These are phyloP conservation scores for Onygenales sp. DNA, from an alignment of 2,329 filamentous ascomycete genomes.

Conservation along the genomic window DNA sequence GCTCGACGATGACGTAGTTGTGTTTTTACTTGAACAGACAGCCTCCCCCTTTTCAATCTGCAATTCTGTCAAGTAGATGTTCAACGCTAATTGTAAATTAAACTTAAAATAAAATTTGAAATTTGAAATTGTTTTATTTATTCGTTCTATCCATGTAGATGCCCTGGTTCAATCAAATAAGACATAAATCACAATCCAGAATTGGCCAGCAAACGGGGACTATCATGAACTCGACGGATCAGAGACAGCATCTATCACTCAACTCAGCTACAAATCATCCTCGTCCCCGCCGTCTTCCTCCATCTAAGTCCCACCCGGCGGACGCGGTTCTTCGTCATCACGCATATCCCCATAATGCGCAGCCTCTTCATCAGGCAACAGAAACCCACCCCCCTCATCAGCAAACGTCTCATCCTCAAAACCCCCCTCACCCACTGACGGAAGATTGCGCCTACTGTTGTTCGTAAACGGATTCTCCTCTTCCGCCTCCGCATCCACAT, in stretches of 20 bases:
- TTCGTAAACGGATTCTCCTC: slow-evolving; percentile 27
- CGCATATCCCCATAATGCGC: background rate
- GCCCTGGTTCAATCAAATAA: too few relatives aligned
- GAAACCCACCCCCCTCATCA: slow-evolving; percentile 21
- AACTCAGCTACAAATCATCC: slow-evolving; percentile 6
- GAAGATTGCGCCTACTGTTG: background rate
- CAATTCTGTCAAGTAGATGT: too few relatives aligned
- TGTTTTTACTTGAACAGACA: too few relatives aligned
- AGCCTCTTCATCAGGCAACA: slow-evolving; percentile 18
- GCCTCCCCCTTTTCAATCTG: too few relatives aligned
- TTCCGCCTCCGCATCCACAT: slow-evolving; percentile 13
- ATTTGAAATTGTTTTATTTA: too few relatives aligned
- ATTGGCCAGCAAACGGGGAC: too few relatives aligned
- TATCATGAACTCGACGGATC: background rate
- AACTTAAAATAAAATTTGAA: too few relatives aligned
- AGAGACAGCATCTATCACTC: slow-evolving; percentile 6
- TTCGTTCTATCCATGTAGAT: too few relatives aligned
- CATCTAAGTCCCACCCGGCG: background rate
- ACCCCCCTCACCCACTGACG: slow-evolving; percentile 2
- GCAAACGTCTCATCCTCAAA: slow-evolving; percentile 6
- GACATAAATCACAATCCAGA: too few relatives aligned
- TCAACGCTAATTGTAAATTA: too few relatives aligned
- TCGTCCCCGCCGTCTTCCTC: background rate
- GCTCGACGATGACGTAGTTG: too few relatives aligned
- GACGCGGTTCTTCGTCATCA: background rate